Evolutionary conservation across 805 yeast species (phyloP).

Genomic region (Yarrowia hollandica): DNA sequence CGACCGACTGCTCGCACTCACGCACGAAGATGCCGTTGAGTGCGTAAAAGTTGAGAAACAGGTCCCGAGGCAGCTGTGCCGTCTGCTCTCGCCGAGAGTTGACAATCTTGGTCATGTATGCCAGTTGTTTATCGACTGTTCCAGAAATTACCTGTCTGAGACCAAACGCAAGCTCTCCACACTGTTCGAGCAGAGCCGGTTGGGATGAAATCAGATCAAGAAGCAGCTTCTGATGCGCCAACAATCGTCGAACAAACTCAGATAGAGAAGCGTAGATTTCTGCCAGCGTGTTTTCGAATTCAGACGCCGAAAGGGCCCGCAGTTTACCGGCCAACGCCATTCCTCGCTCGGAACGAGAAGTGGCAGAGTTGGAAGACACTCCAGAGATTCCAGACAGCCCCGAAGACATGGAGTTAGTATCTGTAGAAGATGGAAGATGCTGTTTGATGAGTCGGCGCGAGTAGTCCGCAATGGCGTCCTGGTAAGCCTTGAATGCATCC

Average conservation of each 20-base stretch:
- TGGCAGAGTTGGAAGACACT: constrained; percentile 28
- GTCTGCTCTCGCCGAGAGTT: constrained; percentile 74
- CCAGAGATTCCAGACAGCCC: constrained; percentile 7
- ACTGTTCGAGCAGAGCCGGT: constrained; percentile 38
- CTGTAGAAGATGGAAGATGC: constrained; percentile 55
- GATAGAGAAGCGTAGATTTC: constrained; percentile 62
- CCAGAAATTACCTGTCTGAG: constrained; percentile 67
- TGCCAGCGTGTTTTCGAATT: constrained; percentile 70
- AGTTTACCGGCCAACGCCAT: constrained; percentile 51
- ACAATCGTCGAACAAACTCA: constrained; percentile 71
- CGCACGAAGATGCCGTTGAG: constrained; percentile 67
- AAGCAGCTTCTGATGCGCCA: constrained; percentile 74
- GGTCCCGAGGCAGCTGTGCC: constrained; percentile 55
- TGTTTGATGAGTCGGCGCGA: constrained; percentile 69
- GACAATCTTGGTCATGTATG: constrained; percentile 63
- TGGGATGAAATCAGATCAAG: constrained; percentile 65
- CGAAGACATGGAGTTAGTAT: constrained; percentile 36
- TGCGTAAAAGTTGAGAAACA: constrained; percentile 66
- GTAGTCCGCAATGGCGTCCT: constrained; percentile 67
- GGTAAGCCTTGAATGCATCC: constrained; percentile 62
- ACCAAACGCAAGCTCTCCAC: constrained; percentile 49
- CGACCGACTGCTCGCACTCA: constrained; percentile 83
- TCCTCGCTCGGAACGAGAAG: constrained; percentile 40
- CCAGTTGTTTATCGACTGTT: constrained; percentile 58
- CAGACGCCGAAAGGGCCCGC: constrained; percentile 66